Evolutionary conservation across 2,329 filamentous ascomycete genomes (phyloP).

Genomic region (Cladorrhinum sp.): DNA sequence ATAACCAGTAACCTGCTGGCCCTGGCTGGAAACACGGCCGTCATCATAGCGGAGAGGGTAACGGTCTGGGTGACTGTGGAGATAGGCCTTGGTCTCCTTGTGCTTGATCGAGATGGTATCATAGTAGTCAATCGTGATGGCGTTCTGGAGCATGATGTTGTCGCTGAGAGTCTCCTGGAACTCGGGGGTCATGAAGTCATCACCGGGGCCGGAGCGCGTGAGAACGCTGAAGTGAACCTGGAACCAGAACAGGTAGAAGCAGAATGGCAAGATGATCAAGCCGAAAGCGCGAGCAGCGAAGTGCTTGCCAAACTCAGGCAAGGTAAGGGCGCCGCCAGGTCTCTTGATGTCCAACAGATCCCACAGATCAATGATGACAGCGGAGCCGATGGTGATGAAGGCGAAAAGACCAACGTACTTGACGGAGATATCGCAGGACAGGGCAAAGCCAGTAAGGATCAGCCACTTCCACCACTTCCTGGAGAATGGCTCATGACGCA

Average conservation of each 20-base stretch:
- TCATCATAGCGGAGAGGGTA: conserved; percentile 97
- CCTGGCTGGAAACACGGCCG: conserved; percentile 93
- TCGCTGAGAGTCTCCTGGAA: conserved; percentile 97
- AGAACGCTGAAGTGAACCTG: conserved; percentile 97
- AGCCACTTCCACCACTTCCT: conserved; percentile 99
- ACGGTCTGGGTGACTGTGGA: conserved; percentile 85
- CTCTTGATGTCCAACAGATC: conserved; percentile 87
- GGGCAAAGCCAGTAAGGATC: conserved; percentile 84
- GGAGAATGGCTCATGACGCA: conserved; percentile 82
- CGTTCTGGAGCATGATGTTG: conserved; percentile 86
- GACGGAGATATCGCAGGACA: conserved; percentile 97
- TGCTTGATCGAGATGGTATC: conserved; percentile 85
- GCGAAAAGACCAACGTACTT: conserved; percentile 98
- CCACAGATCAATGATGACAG: conserved; percentile 93
- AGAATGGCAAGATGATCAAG: conserved; percentile 85
- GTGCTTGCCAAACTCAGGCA: conserved; percentile 82
- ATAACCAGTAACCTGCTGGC: conserved; percentile 97
- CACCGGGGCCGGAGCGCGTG: conserved; percentile 82
- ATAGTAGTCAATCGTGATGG: conserved; percentile 83
- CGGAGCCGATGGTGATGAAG: conserved; percentile 93
- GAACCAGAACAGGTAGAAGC: conserved; percentile 99
- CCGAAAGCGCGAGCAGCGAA: conserved; percentile 83
- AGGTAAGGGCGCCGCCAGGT: conserved; percentile 71
- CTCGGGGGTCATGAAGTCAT: conserved; percentile 98
- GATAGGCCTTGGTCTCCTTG: conserved; percentile 95